A percentile compares a stretch with the other conserved stretches of the same genome.
These are phyloP conservation scores for Panaeolus papilionaceus DNA, from an alignment of 768 basidiomycete genomes.

Conservation along the genomic window DNA sequence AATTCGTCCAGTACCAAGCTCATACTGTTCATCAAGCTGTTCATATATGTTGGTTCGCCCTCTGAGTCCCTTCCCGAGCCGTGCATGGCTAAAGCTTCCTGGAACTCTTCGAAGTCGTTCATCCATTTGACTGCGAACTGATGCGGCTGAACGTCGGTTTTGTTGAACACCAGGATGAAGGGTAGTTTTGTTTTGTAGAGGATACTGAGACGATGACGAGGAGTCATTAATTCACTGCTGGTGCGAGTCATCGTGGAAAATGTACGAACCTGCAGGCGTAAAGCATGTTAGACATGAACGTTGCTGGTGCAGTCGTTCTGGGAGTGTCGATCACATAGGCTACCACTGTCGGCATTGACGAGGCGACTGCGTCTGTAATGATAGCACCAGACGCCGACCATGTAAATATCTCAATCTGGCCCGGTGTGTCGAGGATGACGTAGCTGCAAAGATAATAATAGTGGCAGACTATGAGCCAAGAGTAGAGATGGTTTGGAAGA, in stretches of 20 bases:
- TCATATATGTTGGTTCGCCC: slow-evolving; percentile 97
- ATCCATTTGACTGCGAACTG: slow-evolving; percentile 97
- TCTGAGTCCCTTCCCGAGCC: slow-evolving; percentile 72
- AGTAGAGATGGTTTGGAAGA: slow-evolving; percentile 1
- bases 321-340: slow-evolving; percentile 99
- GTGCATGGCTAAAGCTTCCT: slow-evolving; percentile 81
- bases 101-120: slow-evolving; percentile 96
- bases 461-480: slow-evolving; percentile 3
- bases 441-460: slow-evolving; percentile 58
- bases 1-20: slow-evolving; percentile 98
- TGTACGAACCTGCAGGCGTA: slow-evolving; percentile 89
- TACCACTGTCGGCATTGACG: slow-evolving; percentile 90
- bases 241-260: slow-evolving; percentile 15
- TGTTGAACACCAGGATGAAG: slow-evolving; percentile 98
- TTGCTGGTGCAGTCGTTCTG: slow-evolving; percentile 90
- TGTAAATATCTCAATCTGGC: slow-evolving; percentile 99
- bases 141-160: slow-evolving; percentile 91
- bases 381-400: slow-evolving; percentile 99
- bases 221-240: slow-evolving; percentile 2
- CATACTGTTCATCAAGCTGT: slow-evolving; percentile 99
- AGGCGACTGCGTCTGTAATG: slow-evolving; percentile 96
- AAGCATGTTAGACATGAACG: slow-evolving; percentile 99
- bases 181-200: slow-evolving; percentile 98
- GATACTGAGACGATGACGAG: slow-evolving; percentile 58
- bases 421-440: slow-evolving; percentile 95